Evolutionary conservation across 208 protist genomes (phyloP).

Genomic region (Vickermania spadyakhi): DNA sequence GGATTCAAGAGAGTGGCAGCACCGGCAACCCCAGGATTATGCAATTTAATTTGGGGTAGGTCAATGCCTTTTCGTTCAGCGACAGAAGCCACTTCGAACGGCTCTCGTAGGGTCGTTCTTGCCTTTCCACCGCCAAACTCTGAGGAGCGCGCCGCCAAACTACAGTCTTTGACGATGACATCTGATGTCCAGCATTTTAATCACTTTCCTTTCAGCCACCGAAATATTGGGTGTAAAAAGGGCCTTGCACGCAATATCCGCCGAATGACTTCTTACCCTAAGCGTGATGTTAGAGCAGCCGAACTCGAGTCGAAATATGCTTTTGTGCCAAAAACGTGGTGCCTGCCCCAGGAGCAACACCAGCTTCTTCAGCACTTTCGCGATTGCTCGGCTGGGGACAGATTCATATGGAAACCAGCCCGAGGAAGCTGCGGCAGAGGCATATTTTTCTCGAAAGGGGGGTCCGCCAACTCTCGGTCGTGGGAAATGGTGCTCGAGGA

Average conservation of each 20-base stretch:
- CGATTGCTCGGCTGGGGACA: conserved; percentile 12
- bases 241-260: conserved; percentile 57
- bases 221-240: conserved; percentile 75
- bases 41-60: conserved; percentile 69
- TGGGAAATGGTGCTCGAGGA: conserved; percentile 44
- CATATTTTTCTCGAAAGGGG: conserved; percentile 65
- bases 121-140: background rate
- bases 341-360: conserved; percentile 66
- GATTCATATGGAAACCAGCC: conserved; percentile 88
- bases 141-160: background rate
- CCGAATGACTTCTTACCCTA: background rate
- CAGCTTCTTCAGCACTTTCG: conserved; percentile 28
- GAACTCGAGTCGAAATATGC: conserved; percentile 16
- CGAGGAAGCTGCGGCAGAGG: conserved; percentile 85
- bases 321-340: conserved; percentile 75
- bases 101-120: background rate
- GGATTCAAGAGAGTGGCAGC: conserved; percentile 49
- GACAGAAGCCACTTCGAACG: background rate
- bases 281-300: background rate
- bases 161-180: background rate
- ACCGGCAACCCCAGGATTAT: conserved; percentile 12
- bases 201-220: conserved; percentile 80
- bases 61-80: conserved; percentile 38
- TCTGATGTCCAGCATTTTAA: conserved; percentile 59
- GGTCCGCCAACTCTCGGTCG: conserved; percentile 15